A percentile compares a stretch with the other conserved stretches of the same genome.
Evolutionary conservation across 2,329 filamentous ascomycete species (phyloP).

Genomic region (Fusarium virguliforme): DNA sequence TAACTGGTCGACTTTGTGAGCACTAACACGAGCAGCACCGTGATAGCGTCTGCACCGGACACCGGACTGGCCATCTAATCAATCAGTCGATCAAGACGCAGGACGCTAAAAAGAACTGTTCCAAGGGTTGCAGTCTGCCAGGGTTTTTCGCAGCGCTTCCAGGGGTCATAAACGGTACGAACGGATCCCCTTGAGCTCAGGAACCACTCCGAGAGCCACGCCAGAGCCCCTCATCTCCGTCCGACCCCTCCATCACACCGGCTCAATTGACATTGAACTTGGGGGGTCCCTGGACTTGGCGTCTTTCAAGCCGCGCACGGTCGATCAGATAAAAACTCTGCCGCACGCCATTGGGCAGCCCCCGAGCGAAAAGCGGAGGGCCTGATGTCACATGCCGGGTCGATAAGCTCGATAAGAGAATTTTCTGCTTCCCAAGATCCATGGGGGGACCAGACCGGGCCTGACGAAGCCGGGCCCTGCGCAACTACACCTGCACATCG

Average conservation of each 20-base stretch:
- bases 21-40: conserved; percentile 14
- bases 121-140: conserved; percentile 27
- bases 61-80: conserved; percentile 49
- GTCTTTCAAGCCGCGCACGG: conserved; percentile 34
- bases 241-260: conserved; percentile 20
- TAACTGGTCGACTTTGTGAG: conserved; percentile 21
- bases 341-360: conserved; percentile 27
- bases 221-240: conserved; percentile 22
- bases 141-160: conserved; percentile 20
- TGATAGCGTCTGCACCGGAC: conserved; percentile 5
- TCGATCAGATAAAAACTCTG: conserved; percentile 48
- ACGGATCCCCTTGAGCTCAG: conserved; percentile 22
- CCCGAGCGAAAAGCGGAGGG: conserved; percentile 17
- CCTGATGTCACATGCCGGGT: conserved; percentile 51
- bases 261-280: conserved; percentile 15
- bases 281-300: conserved; percentile 24
- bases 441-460: conserved; percentile 19
- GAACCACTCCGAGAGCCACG: conserved; percentile 21
- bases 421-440: conserved; percentile 40
- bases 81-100: conserved; percentile 52
- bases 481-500: conserved; percentile 27
- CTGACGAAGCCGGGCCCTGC: conserved; percentile 11
- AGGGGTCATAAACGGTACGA: conserved; percentile 10
- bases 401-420: conserved; percentile 47
- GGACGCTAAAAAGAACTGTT: conserved; percentile 36